Conservation (phyloP, 1,139 yeast species). For the Pichia terricola region DNA sequence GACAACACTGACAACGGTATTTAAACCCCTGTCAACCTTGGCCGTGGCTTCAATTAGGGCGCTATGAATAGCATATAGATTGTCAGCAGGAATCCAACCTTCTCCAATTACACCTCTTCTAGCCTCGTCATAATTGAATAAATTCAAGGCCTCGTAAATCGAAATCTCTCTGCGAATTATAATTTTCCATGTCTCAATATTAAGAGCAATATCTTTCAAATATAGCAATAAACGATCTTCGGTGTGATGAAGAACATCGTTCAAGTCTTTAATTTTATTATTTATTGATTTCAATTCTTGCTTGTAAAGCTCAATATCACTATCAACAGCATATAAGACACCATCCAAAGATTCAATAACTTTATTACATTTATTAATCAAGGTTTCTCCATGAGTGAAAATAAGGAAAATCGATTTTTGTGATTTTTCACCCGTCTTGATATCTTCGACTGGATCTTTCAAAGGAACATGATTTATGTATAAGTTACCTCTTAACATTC, state of each 20-base stretch:
- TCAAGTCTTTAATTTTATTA: constrained; percentile 36
- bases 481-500: constrained; percentile 67
- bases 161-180: constrained; percentile 61
- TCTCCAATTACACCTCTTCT: constrained; percentile 91
- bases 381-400: constrained; percentile 76
- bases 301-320: constrained; percentile 45
- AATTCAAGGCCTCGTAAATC: constrained; percentile 66
- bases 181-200: constrained; percentile 61
- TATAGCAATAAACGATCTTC: constrained; percentile 64
- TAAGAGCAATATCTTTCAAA: constrained; percentile 63
- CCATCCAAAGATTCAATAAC: constrained; percentile 86
- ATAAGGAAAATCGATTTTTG: constrained; percentile 55
- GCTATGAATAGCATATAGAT: constrained; percentile 34
- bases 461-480: constrained; percentile 65
- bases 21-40: constrained; percentile 46
- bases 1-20: constrained; percentile 73
- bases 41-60: constrained; percentile 52
- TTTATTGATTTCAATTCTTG: constrained; percentile 55
- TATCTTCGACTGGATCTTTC: constrained; percentile 44
- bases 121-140: constrained; percentile 74
- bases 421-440: constrained; percentile 37
- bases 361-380: constrained; percentile 57
- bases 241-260: constrained; percentile 59
- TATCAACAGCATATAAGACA: constrained; percentile 55
- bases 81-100: constrained; percentile 70